These are phyloP conservation scores for Nitzschia palea DNA, from an alignment of 108 stramenopile species.

Conservation along the genomic window DNA sequence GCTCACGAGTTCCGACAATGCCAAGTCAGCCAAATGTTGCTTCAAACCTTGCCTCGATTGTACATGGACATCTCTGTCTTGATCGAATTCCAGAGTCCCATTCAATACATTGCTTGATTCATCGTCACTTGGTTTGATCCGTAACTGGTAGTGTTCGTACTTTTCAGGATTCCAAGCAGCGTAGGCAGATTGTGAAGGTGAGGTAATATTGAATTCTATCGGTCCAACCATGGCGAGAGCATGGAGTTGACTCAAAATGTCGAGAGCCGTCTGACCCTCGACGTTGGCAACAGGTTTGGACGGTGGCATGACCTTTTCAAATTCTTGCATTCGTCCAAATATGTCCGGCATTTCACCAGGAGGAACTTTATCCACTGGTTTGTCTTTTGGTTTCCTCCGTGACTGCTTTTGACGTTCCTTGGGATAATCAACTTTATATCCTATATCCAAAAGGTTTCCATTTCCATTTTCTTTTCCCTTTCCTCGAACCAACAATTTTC, in stretches of 20 bases:
- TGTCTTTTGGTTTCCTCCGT: not conserved
- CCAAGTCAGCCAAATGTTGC: slow-evolving; percentile 29
- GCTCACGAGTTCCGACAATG: slow-evolving; percentile 16
- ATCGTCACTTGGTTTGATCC: not conserved
- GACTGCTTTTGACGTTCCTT: not conserved
- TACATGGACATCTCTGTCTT: slow-evolving; percentile 23
- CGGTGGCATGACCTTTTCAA: slow-evolving; percentile 11
- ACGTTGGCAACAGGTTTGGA: not conserved
- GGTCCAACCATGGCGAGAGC: slow-evolving; percentile 27
- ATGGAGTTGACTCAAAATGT: slow-evolving; percentile 26
- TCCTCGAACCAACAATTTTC: not conserved
- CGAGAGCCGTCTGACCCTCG: slow-evolving; percentile 25
- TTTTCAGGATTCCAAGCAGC: not conserved
- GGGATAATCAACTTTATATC: slow-evolving; percentile 7
- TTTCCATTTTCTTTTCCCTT: not conserved
- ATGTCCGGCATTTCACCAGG: not conserved
- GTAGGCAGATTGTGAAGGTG: slow-evolving; percentile 17
- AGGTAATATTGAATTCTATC: slow-evolving; percentile 18
- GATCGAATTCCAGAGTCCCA: not conserved
- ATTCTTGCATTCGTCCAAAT: slow-evolving; percentile 12
- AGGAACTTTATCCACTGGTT: not conserved
- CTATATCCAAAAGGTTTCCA: not conserved
- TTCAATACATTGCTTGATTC: not conserved
- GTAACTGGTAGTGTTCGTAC: not conserved
- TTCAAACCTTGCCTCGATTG: slow-evolving; percentile 23